Evolutionary conservation across 139 green algal genomes (phyloP), one percentile per base, ranked within the genome.

Genomic region (Chlorella sp.): DNA sequence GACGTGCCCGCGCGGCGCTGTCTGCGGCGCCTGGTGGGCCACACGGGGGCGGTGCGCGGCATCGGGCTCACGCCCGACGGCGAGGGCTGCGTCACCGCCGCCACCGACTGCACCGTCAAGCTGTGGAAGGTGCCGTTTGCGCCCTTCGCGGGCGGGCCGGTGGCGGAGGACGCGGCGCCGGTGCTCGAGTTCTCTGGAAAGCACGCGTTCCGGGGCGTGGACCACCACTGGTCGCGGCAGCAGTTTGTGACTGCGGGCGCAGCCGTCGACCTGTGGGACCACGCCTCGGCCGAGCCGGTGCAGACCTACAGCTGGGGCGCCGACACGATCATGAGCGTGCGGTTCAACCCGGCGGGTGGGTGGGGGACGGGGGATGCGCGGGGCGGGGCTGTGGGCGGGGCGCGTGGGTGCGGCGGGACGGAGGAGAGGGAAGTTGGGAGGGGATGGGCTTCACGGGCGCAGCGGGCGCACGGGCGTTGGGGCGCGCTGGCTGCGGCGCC

Each of bases 251-350:
- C 94, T 11, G 91, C 89, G 4, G 93, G 92, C 0, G 80, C 83
- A 0, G 79, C 75, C 31, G 90, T 99, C 19, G 89, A 98, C 41
- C 60, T 99, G 4, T 99, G 96, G 96, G 92, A 97, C 78, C 90
- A 97, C 74, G 79, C 84, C 45, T 88, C 93, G 48, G 89, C 84
- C 15, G 88, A 97, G 76, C 95, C 96, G 17, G 79, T 98, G 50
- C 79, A 84, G 64, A 92, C 58, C 50, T 98, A 98, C 63, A 76
- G 77, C 8, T 99, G 96, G 96, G 96, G 96, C 9, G 68, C 88
- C 8, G 96, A 99, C 68, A 93, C 88, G 1, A 82, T 98, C 38
- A 88, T 82, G 15, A 93, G 90, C 9, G 88, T 97, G 19, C 90
- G 93, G 42, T 99, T 97, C 87, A 98, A 98, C 85, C 93, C 96